These are phyloP conservation scores for Fusarium transvaalense DNA, from an alignment of 2,329 filamentous ascomycete genomes.

Conservation along the genomic window DNA sequence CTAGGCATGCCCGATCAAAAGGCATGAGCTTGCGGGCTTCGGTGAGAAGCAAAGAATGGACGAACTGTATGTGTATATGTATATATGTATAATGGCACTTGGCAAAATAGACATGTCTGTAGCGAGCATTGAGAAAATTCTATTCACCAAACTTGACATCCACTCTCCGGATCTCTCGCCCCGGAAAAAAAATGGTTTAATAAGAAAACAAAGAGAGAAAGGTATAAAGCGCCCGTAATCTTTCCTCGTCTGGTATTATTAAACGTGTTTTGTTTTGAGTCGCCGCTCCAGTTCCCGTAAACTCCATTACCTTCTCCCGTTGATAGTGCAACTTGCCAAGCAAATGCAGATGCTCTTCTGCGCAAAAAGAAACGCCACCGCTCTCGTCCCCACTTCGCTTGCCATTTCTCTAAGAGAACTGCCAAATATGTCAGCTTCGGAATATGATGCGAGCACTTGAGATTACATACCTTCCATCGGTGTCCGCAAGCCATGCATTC, in stretches of 20 bases:
- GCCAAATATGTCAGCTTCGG: constrained; percentile 21
- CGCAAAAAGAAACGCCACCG: constrained; percentile 37
- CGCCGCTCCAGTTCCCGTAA: constrained; percentile 43
- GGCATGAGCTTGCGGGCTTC: constrained; percentile 11
- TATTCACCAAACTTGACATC: constrained; percentile 12
- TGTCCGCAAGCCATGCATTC: constrained; percentile 78
- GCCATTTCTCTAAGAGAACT: constrained; percentile 45
- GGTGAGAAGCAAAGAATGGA: not conserved
- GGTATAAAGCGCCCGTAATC: constrained; percentile 41
- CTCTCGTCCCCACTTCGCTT: constrained; percentile 8
- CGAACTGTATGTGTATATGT: constrained; percentile 18
- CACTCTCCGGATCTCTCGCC: constrained; percentile 10
- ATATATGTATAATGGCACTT: constrained; percentile 14
- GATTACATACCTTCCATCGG: constrained; percentile 74
- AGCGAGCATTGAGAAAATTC: not conserved
- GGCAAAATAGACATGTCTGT: not conserved
- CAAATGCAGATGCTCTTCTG: constrained; percentile 24
- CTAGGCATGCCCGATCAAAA: constrained; percentile 58
- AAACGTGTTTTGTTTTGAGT: constrained; percentile 41
- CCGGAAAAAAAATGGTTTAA: constrained; percentile 16
- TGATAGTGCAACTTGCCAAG: constrained; percentile 24
- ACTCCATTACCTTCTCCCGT: constrained; percentile 42
- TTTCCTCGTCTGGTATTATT: constrained; percentile 39
- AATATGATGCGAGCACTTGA: no score
- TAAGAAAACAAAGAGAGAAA: constrained; percentile 39